Evolutionary conservation across 352 stramenopile species (phyloP).

Genomic region (Pythium folliculosum): DNA sequence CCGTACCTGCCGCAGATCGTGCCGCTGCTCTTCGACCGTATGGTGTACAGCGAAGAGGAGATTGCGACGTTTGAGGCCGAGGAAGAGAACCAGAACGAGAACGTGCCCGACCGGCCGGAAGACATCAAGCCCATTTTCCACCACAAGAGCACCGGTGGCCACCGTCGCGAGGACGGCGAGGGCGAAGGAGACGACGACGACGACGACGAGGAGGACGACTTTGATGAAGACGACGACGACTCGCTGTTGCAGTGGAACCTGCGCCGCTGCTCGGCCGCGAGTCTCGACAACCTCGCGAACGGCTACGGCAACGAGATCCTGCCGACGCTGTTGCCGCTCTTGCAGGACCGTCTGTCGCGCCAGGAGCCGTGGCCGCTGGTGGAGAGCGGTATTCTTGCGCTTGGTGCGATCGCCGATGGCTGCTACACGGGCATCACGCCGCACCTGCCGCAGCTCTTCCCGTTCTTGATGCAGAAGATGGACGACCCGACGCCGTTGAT

Average conservation of each 20-base stretch:
- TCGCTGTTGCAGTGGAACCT: conserved; percentile 96
- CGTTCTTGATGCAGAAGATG: conserved; percentile 94
- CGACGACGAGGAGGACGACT: conserved; percentile 88
- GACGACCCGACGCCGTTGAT: conserved; percentile 89
- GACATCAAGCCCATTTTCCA: conserved; percentile 91
- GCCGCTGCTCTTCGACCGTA: conserved; percentile 91
- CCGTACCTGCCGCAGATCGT: conserved; percentile 90
- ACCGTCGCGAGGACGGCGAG: conserved; percentile 35
- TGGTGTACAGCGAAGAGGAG: conserved; percentile 96
- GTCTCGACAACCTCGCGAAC: conserved; percentile 93
- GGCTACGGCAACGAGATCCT: conserved; percentile 94
- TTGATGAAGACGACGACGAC: conserved; percentile 91
- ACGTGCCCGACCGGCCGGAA: conserved; percentile 89
- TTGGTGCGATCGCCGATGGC: conserved; percentile 94
- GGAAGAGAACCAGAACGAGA: conserved; percentile 84
- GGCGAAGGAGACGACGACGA: conserved; percentile 50
- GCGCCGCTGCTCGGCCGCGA: conserved; percentile 93
- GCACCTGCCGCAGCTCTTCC: conserved; percentile 93
- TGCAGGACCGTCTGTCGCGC: conserved; percentile 90
- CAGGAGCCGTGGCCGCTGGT: conserved; percentile 93
- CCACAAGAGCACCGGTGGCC: conserved; percentile 40
- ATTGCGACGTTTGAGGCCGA: conserved; percentile 90
- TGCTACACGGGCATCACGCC: conserved; percentile 93
- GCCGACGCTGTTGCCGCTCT: conserved; percentile 87
- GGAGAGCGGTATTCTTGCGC: conserved; percentile 94